Evolutionary conservation across 2,329 filamentous ascomycete genomes (phyloP).

Genomic region (Exophiala calicioides): DNA sequence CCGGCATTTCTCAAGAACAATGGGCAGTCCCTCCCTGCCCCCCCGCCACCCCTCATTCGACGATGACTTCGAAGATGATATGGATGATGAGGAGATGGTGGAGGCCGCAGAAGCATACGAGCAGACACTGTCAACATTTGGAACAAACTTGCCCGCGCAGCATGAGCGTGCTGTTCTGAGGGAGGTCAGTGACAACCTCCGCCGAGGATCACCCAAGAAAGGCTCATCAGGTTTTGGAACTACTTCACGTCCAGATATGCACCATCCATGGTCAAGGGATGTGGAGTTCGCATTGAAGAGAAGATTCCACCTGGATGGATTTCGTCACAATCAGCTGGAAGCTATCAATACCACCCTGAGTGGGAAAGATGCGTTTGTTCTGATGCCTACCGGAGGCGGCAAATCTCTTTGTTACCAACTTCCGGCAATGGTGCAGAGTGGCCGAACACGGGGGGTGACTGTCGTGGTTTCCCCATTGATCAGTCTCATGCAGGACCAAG

Average conservation of each 20-base stretch:
- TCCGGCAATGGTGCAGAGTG: constrained; percentile 78
- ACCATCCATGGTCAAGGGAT: constrained; percentile 79
- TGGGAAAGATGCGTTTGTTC: constrained; percentile 87
- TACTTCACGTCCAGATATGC: constrained; percentile 50
- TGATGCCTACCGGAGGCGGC: constrained; percentile 97
- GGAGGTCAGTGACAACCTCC: constrained; percentile 32
- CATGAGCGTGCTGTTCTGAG: constrained; percentile 16
- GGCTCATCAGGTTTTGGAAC: background rate
- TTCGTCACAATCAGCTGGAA: constrained; percentile 88
- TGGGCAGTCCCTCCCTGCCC: constrained; percentile 48
- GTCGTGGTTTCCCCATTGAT: constrained; percentile 92
- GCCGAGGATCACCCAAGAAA: constrained; percentile 33
- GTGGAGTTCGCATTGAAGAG: constrained; percentile 79
- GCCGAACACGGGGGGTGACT: constrained; percentile 81
- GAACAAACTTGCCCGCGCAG: background rate
- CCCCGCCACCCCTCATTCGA: constrained; percentile 22
- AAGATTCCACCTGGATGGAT: constrained; percentile 80
- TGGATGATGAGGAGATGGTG: constrained; percentile 48
- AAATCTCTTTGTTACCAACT: constrained; percentile 97
- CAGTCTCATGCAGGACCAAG: constrained; percentile 97
- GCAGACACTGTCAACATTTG: constrained; percentile 26
- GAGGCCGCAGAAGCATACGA: constrained; percentile 44
- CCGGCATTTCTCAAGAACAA: constrained; percentile 40
- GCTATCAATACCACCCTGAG: constrained; percentile 90
- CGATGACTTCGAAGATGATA: constrained; percentile 46